Percentiles rank a stretch among this genome's conserved stretches.
Conservation (phyloP, 345 rosid genomes). For the Durio zibethinus region DNA sequence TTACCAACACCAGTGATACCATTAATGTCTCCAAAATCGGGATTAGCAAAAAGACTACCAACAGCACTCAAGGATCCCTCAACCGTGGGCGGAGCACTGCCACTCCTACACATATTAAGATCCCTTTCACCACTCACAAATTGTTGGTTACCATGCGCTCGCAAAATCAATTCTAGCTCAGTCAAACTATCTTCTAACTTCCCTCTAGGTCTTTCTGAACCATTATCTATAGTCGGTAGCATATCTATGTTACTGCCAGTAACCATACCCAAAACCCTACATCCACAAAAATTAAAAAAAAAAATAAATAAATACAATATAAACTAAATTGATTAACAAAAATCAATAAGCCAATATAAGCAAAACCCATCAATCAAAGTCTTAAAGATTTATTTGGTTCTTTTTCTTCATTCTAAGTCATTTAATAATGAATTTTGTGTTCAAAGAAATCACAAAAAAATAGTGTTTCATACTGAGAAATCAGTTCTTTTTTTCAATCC, state of each 20-base stretch:
- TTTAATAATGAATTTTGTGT: not conserved
- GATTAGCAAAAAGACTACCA: conserved; percentile 55
- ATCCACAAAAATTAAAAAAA: conserved; percentile 1
- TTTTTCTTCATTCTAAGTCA: not conserved
- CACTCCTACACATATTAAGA: conserved; percentile 60
- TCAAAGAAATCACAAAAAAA: conserved; percentile 1
- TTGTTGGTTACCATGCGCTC: conserved; percentile 44
- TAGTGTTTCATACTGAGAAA: not conserved
- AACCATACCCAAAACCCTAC: conserved; percentile 39
- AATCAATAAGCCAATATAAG: not conserved
- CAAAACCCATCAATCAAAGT: not conserved
- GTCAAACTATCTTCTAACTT: conserved; percentile 53
- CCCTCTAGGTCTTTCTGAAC: conserved; percentile 43
- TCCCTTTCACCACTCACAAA: conserved; percentile 47
- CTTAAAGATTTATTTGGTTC: not conserved
- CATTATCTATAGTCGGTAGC: conserved; percentile 43
- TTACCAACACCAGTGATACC: not conserved
- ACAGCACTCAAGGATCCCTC: conserved; percentile 81
- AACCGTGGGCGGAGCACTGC: conserved; percentile 94
- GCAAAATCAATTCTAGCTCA: conserved; percentile 68
- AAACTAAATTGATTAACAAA: not conserved
- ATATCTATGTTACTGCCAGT: conserved; percentile 57
- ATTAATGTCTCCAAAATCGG: conserved; percentile 35
- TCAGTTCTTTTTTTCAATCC: not conserved
- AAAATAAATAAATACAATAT: not conserved